Evolutionary conservation across 1,284 basidiomycete genomes (phyloP).

Genomic region (Pisolithus thermaeus): DNA sequence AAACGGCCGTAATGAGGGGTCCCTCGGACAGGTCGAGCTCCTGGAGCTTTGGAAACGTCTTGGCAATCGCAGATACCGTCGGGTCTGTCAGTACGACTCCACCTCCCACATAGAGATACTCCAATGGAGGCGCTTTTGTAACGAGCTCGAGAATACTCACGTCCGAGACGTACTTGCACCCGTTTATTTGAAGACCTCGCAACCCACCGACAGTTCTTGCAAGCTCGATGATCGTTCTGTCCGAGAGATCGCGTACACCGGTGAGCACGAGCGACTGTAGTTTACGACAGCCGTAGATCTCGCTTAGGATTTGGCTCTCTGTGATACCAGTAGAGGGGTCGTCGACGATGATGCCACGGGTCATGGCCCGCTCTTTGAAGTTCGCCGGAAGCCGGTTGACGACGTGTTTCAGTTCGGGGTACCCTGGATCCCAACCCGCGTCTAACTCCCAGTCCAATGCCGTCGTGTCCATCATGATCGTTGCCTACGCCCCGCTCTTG

Average conservation of each 20-base stretch:
- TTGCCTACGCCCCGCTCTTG: too few species aligned
- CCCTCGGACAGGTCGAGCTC: constrained; percentile 81
- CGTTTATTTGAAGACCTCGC: constrained; percentile 73
- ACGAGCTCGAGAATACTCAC: constrained; percentile 69
- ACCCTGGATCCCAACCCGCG: background rate
- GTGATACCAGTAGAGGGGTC: constrained; percentile 38
- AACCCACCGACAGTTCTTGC: constrained; percentile 62
- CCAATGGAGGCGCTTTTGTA: constrained; percentile 58
- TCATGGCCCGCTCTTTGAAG: constrained; percentile 47
- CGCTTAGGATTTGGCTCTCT: constrained; percentile 58
- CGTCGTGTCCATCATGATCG: background rate
- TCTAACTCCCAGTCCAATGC: constrained; percentile 23
- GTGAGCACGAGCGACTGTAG: constrained; percentile 73
- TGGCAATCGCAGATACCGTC: constrained; percentile 68
- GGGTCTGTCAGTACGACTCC: constrained; percentile 69
- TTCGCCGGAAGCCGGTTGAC: constrained; percentile 45
- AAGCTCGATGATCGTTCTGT: constrained; percentile 61
- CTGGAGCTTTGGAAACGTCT: constrained; percentile 69
- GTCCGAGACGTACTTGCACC: constrained; percentile 74
- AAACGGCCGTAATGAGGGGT: constrained; percentile 63
- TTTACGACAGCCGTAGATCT: constrained; percentile 60
- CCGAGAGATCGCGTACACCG: constrained; percentile 60
- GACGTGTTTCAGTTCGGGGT: constrained; percentile 45
- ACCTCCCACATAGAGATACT: constrained; percentile 70
- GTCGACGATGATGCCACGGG: constrained; percentile 51